Conservation (phyloP, 495 filamentous ascomycete genomes). For the Aspergillus conjunctus region DNA sequence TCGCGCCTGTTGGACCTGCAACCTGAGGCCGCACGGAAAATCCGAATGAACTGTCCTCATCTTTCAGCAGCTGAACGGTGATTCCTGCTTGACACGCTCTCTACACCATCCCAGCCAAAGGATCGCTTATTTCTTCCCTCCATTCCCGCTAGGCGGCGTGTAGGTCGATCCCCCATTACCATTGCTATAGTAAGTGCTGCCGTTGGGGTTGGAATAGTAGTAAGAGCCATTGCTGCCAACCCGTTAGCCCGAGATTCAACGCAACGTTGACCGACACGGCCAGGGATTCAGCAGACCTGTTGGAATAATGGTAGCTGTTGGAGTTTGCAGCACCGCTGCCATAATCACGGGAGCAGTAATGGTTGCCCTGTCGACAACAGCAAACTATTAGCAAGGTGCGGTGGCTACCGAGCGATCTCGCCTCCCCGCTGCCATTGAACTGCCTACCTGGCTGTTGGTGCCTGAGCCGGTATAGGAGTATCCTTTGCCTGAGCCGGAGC, state of each 20-base stretch:
- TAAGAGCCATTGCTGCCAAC: slow-evolving; percentile 47
- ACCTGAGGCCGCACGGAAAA: no score
- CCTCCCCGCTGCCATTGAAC: not conserved
- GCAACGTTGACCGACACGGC: not conserved
- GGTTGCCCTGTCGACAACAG: slow-evolving; percentile 43
- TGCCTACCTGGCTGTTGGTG: slow-evolving; percentile 49
- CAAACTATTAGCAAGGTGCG: not conserved
- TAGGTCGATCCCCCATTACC: slow-evolving; percentile 44
- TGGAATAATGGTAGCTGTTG: slow-evolving; percentile 55
- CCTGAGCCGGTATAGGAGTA: slow-evolving; percentile 46
- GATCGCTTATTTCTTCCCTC: slow-evolving; percentile 20
- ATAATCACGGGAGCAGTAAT: slow-evolving; percentile 54
- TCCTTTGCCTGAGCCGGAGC: slow-evolving; percentile 32
- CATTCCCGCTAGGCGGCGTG: slow-evolving; percentile 34
- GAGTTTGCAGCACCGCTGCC: slow-evolving; percentile 42
- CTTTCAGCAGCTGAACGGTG: not conserved
- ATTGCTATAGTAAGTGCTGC: slow-evolving; percentile 54
- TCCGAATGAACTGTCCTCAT: not conserved
- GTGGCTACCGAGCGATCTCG: not conserved
- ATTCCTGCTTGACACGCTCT: no score
- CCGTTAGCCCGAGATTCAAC: not conserved
- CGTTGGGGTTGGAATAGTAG: slow-evolving; percentile 55
- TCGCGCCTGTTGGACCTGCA: no score
- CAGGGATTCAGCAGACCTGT: slow-evolving; percentile 32
- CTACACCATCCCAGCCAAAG: not conserved